A percentile compares a stretch with the other conserved stretches of the same genome.
Evolutionary conservation across 1,284 basidiomycete species (phyloP).

Genomic region (Cutaneotrichosporon mucoides): DNA sequence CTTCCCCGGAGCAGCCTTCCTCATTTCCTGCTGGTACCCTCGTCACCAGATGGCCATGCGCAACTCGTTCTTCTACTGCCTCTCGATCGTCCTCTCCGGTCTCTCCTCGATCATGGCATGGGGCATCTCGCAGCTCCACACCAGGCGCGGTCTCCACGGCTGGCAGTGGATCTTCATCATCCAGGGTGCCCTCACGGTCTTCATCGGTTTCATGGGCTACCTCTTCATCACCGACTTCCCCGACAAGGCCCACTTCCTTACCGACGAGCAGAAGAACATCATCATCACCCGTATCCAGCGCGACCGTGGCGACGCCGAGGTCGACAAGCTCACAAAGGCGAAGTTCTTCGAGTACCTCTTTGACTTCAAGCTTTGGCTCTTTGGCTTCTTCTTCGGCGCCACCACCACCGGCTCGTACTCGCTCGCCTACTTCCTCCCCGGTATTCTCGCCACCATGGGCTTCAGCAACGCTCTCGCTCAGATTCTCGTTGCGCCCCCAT

Average conservation of each 20-base stretch:
- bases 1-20: slow-evolving; percentile 46
- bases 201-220: slow-evolving; percentile 7
- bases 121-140: slow-evolving; percentile 13
- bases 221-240: slow-evolving; percentile 17
- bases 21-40: slow-evolving; percentile 51
- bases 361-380: slow-evolving; percentile 51
- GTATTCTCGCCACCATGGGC: slow-evolving; percentile 49
- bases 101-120: slow-evolving; percentile 18
- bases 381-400: slow-evolving; percentile 48
- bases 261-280: slow-evolving; percentile 10
- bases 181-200: slow-evolving; percentile 11
- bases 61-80: slow-evolving; percentile 49
- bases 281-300: slow-evolving; percentile 15
- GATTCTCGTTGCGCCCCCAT: slow-evolving; percentile 49
- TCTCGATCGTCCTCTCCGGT: slow-evolving; percentile 19
- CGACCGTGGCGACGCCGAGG: slow-evolving; percentile 41
- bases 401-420: slow-evolving; percentile 22
- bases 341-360: slow-evolving; percentile 30
- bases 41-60: slow-evolving; percentile 48
- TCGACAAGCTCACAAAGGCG: slow-evolving; percentile 45
- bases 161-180: slow-evolving; percentile 16
- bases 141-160: slow-evolving; percentile 2
- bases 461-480: slow-evolving; percentile 40
- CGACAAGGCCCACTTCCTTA: slow-evolving; percentile 19
- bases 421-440: slow-evolving; percentile 48